These are phyloP conservation scores for Saturnispora silvae DNA, from an alignment of 805 yeast genomes.

Conservation along the genomic window DNA sequence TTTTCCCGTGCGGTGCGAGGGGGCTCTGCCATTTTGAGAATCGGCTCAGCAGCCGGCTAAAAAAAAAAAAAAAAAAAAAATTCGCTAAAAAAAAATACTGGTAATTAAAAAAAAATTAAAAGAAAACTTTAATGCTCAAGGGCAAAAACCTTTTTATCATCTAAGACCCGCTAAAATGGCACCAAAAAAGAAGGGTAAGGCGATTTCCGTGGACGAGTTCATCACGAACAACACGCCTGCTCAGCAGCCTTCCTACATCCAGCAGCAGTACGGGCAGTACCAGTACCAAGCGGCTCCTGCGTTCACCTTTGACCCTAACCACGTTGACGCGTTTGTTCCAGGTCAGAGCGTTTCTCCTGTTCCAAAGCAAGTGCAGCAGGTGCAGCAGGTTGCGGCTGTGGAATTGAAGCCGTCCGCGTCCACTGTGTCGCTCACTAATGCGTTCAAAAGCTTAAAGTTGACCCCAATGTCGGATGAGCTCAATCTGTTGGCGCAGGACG, in stretches of 20 bases:
- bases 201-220: not conserved
- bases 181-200: slow-evolving; percentile 1
- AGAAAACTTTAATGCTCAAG: too few species aligned
- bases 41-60: not conserved
- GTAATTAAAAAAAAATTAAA: not conserved
- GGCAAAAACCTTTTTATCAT: too few species aligned
- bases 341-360: not conserved
- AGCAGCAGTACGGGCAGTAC: slow-evolving; percentile 1
- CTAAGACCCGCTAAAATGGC: not conserved
- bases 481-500: slow-evolving; percentile 38
- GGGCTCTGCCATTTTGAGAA: slow-evolving; percentile 1
- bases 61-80: not conserved
- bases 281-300: not conserved
- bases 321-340: not conserved
- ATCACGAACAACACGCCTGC: not conserved
- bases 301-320: not conserved
- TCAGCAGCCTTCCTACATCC: not conserved
- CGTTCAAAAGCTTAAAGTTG: slow-evolving; percentile 52
- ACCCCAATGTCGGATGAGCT: slow-evolving; percentile 60
- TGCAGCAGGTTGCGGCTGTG: not conserved
- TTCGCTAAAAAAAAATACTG: not conserved
- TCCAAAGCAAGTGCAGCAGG: not conserved
- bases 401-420: slow-evolving; percentile 21
- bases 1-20: slow-evolving; percentile 5
- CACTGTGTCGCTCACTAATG: slow-evolving; percentile 62